Evolutionary conservation across 495 filamentous ascomycete species (phyloP).

Genomic region (Penicillium lagena): DNA sequence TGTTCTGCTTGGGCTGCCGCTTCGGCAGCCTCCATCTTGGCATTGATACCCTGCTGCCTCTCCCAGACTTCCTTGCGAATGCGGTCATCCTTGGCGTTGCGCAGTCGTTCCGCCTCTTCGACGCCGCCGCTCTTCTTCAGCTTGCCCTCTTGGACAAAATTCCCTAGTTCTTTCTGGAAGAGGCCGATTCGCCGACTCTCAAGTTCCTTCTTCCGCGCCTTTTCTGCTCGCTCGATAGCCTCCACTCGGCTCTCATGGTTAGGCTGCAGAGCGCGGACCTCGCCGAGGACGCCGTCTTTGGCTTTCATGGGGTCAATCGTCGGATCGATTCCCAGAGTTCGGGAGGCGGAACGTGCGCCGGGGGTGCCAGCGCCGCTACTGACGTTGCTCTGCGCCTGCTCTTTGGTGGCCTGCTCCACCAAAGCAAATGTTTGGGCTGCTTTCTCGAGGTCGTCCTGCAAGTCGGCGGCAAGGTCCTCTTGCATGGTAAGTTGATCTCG

Average conservation of each 20-base stretch:
- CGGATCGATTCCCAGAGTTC: constrained; percentile 59
- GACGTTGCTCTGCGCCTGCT: constrained; percentile 73
- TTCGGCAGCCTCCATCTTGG: constrained; percentile 31
- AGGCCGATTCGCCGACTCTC: constrained; percentile 69
- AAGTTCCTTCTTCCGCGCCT: constrained; percentile 78
- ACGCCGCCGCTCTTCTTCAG: constrained; percentile 93
- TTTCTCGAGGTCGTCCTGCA: constrained; percentile 93
- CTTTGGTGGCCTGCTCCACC: constrained; percentile 93
- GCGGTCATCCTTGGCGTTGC: constrained; percentile 81
- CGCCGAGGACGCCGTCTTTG: constrained; percentile 85
- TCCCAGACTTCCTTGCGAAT: constrained; percentile 84
- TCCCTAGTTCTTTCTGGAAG: constrained; percentile 81
- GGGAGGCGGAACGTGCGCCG: constrained; percentile 37
- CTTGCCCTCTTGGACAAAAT: constrained; percentile 85
- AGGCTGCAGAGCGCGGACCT: constrained; percentile 89
- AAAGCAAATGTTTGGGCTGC: constrained; percentile 86
- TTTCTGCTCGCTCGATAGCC: constrained; percentile 93
- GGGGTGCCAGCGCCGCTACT: constrained; percentile 30
- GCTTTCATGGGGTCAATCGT: constrained; percentile 68
- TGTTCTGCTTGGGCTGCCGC: constrained; percentile 11
- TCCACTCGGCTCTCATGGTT: constrained; percentile 91
- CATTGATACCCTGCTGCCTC: constrained; percentile 47
- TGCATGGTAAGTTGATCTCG: constrained; percentile 89
- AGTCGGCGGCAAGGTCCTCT: constrained; percentile 85
- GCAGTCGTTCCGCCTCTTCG: constrained; percentile 83